phyloP scores from a whole-genome alignment of 163 green algal genomes.

The Chlorella variabilis region DNA sequence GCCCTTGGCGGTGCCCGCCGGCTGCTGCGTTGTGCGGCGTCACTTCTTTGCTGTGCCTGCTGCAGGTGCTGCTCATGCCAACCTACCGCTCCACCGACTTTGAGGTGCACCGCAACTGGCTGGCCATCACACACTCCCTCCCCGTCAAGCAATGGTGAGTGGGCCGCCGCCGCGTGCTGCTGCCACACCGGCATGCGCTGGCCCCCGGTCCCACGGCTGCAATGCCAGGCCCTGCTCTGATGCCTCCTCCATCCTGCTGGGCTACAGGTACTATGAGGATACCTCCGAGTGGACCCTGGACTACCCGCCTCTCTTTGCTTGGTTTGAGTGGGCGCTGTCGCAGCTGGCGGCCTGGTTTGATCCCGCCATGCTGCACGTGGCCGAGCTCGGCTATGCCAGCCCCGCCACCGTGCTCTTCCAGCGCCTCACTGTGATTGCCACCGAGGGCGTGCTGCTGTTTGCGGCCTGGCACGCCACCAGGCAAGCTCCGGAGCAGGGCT shows the following conservation, averaged over 20 bases:
- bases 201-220: no score
- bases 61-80: conserved; percentile 89
- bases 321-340: conserved; percentile 88
- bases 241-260: neutral
- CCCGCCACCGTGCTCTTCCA: conserved; percentile 79
- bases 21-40: no score
- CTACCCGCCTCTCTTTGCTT: conserved; percentile 97
- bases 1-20: no score
- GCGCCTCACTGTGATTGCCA: conserved; percentile 74
- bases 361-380: conserved; percentile 77
- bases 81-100: conserved; percentile 96
- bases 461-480: conserved; percentile 42
- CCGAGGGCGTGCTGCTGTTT: conserved; percentile 69
- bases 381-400: conserved; percentile 61
- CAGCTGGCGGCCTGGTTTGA: conserved; percentile 76
- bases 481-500: neutral
- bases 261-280: conserved; percentile 82
- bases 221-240: neutral
- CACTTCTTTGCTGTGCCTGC: neutral
- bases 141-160: conserved; percentile 79
- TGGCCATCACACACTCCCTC: conserved; percentile 89
- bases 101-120: conserved; percentile 98
- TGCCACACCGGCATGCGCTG: neutral
- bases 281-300: conserved; percentile 97
- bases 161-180: neutral